Percentiles rank a stretch among this genome's conserved stretches.
phyloP scores from a whole-genome alignment of 1,284 basidiomycete genomes.

The Inonotus obliquus region DNA sequence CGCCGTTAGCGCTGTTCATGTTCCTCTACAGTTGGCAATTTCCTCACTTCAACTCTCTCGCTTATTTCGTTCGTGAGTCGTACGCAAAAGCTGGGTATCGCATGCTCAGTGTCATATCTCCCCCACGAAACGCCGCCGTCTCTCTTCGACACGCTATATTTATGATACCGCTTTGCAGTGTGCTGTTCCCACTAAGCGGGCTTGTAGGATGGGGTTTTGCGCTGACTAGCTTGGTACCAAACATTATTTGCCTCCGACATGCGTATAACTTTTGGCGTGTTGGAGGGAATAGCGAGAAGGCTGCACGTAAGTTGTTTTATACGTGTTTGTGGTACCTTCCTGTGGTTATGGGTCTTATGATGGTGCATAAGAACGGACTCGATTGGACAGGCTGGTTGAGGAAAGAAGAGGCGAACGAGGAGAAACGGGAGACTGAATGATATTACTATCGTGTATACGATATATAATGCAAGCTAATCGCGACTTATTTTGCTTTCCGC shows the following conservation, averaged over 20 bases:
- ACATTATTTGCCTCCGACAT: constrained; percentile 64
- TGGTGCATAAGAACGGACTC: constrained; percentile 86
- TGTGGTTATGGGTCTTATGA: constrained; percentile 86
- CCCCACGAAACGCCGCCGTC: constrained; percentile 81
- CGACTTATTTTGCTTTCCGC: constrained; percentile 24
- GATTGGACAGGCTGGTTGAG: constrained; percentile 64
- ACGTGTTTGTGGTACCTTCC: constrained; percentile 91
- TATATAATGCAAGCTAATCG: background rate
- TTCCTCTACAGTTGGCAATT: constrained; percentile 98
- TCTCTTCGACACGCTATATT: constrained; percentile 80
- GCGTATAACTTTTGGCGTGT: constrained; percentile 75
- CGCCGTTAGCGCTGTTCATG: constrained; percentile 71
- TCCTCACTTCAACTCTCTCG: constrained; percentile 96
- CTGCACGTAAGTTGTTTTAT: constrained; percentile 78
- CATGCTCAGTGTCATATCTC: constrained; percentile 87
- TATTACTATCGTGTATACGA: background rate
- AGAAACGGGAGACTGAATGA: background rate
- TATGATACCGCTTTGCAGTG: constrained; percentile 75
- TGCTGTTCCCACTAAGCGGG: constrained; percentile 82
- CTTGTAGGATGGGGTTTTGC: constrained; percentile 88
- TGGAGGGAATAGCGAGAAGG: constrained; percentile 60
- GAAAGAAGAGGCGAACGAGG: constrained; percentile 22
- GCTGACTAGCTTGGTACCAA: constrained; percentile 73
- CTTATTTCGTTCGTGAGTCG: constrained; percentile 80
- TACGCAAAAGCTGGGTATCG: constrained; percentile 94